Percentiles rank a stretch among this genome's conserved stretches.
Evolutionary conservation across 371 early-diverging fungal genomes (phyloP).

Genomic region (Coemansia sp.): DNA sequence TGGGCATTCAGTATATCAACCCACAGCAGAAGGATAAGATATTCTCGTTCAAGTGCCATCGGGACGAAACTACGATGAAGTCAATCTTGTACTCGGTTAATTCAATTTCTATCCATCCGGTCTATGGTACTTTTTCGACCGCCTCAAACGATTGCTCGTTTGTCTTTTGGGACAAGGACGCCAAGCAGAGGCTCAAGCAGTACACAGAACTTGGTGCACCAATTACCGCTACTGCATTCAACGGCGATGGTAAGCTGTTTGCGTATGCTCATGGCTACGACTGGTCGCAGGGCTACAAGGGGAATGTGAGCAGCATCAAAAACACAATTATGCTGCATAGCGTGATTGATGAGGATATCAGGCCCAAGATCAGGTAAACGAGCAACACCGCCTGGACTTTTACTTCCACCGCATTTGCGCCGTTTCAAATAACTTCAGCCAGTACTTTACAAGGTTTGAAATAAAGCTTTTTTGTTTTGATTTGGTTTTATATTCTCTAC

Average conservation of each 20-base stretch:
- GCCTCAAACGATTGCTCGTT: conserved; percentile 88
- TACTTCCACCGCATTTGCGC: background rate
- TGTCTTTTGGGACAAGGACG: conserved; percentile 94
- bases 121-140: conserved; percentile 87
- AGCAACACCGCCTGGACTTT: background rate
- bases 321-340: conserved; percentile 73
- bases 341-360: conserved; percentile 76
- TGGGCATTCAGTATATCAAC: conserved; percentile 88
- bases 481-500: background rate
- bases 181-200: conserved; percentile 79
- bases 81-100: conserved; percentile 72
- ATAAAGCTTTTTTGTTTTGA: background rate
- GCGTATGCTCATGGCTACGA: conserved; percentile 96
- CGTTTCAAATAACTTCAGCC: background rate
- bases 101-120: conserved; percentile 81
- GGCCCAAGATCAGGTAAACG: conserved; percentile 55
- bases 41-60: conserved; percentile 95
- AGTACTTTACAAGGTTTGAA: background rate
- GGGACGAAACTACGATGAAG: conserved; percentile 58
- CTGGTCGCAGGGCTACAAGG: conserved; percentile 89
- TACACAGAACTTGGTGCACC: conserved; percentile 62
- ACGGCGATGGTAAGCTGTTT: conserved; percentile 83
- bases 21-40: conserved; percentile 58
- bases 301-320: conserved; percentile 53
- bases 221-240: conserved; percentile 81